Conservation (phyloP, 495 filamentous ascomycete genomes). For the Echria macrotheca region DNA sequence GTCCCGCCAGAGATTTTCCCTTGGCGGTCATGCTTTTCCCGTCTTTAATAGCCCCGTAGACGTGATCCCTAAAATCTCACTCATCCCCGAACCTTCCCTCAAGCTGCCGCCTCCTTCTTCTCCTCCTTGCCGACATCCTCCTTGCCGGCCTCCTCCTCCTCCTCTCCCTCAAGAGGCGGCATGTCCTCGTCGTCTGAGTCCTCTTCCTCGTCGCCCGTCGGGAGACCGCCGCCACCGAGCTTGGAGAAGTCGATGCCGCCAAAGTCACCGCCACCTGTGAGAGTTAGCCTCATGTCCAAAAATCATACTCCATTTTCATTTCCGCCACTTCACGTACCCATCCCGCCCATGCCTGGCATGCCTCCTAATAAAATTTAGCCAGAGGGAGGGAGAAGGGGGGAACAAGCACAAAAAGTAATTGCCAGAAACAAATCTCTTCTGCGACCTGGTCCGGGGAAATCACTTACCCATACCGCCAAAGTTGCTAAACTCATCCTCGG, state of each 20-base stretch:
- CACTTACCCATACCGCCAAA: constrained; percentile 55
- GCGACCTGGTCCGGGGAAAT: too few species aligned
- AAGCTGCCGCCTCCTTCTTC: constrained; percentile 22
- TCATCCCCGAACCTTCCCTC: too few species aligned
- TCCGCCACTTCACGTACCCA: constrained; percentile 37
- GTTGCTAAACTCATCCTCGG: constrained; percentile 78
- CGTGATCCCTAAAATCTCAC: too few species aligned
- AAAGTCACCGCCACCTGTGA: constrained; percentile 50
- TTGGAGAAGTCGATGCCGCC: constrained; percentile 86
- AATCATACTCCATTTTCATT: constrained; percentile 1
- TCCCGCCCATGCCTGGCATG: constrained; percentile 42
- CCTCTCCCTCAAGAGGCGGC: constrained; percentile 38
- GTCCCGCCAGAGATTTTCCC: too few species aligned
- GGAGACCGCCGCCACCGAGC: constrained; percentile 60
- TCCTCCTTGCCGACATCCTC: not conserved
- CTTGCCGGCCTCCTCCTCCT: constrained; percentile 43
- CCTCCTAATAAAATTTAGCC: constrained; percentile 28
- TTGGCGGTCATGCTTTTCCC: too few species aligned
- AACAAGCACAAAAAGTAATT: too few species aligned
- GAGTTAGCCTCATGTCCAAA: constrained; percentile 8
- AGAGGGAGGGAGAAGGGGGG: constrained; percentile 1
- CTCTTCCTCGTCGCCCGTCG: constrained; percentile 49
- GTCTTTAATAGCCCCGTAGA: not conserved
- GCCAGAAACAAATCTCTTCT: too few species aligned
- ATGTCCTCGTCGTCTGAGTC: constrained; percentile 43